Conservation (phyloP, 140 eudicot species). For the Artemisia princeps region DNA sequence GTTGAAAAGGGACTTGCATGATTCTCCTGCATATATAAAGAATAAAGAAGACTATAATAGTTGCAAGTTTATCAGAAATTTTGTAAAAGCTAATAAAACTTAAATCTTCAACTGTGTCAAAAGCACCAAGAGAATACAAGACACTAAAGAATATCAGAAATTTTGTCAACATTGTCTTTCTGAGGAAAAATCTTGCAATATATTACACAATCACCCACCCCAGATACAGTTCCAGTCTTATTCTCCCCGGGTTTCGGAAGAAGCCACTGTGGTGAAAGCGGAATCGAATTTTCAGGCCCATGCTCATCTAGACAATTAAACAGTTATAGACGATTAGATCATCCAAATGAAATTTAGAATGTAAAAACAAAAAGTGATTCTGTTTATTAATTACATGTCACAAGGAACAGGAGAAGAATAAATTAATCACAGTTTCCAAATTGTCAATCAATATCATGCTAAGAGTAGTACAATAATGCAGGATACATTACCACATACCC, state of each 20-base stretch:
- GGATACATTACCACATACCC: not conserved
- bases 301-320: constrained; percentile 50
- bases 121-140: too few species aligned
- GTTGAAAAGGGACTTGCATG: constrained; percentile 42
- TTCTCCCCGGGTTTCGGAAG: constrained; percentile 78
- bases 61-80: too few species aligned
- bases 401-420: not conserved
- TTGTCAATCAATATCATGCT: too few species aligned
- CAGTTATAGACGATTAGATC: constrained; percentile 5
- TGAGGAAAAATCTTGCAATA: too few species aligned
- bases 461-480: too few species aligned
- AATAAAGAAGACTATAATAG: not conserved
- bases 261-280: constrained; percentile 99
- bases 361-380: too few species aligned
- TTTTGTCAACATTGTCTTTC: too few species aligned
- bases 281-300: constrained; percentile 66
- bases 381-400: too few species aligned
- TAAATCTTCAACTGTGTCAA: too few species aligned
- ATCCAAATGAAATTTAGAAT: not conserved
- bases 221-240: constrained; percentile 54
- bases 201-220: constrained; percentile 43
- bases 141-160: too few species aligned
- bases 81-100: too few species aligned
- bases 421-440: too few species aligned
- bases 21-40: constrained; percentile 39